Percentiles rank a stretch among this genome's conserved stretches.
Conservation (phyloP, 2,329 filamentous ascomycete genomes). For the Trichoderma polysporum region DNA sequence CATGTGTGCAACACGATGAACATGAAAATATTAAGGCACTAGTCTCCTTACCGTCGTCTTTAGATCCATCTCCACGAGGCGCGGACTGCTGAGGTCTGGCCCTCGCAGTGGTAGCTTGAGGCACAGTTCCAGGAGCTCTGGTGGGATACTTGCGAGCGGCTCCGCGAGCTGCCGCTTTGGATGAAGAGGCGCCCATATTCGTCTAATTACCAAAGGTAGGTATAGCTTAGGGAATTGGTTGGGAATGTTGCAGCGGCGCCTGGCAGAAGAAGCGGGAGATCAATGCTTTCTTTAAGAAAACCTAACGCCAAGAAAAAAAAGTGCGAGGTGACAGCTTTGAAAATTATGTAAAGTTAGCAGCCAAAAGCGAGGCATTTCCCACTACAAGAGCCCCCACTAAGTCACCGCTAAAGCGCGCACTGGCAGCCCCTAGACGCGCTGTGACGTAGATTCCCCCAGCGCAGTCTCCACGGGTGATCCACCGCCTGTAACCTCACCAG, state of each 20-base stretch:
- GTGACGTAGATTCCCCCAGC: constrained; percentile 13
- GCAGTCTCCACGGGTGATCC: background rate
- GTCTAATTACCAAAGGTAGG: background rate
- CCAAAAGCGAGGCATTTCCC: background rate
- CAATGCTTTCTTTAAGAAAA: background rate
- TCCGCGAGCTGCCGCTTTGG: constrained; percentile 19
- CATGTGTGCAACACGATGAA: background rate
- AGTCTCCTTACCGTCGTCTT: constrained; percentile 26
- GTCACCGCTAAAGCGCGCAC: background rate
- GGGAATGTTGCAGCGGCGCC: background rate
- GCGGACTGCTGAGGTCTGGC: constrained; percentile 17
- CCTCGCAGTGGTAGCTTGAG: constrained; percentile 24
- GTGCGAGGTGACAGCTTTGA: background rate
- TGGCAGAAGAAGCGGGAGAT: background rate
- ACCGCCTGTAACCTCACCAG: background rate
- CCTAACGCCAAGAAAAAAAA: background rate
- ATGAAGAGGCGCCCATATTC: constrained; percentile 22
- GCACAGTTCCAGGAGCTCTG: constrained; percentile 33
- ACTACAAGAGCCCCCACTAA: background rate
- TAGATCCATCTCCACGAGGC: constrained; percentile 18
- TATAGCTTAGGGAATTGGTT: background rate
- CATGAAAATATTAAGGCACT: background rate
- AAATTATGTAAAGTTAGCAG: constrained; percentile 1
- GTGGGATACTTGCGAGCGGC: constrained; percentile 46
- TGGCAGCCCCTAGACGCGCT: constrained; percentile 10